Base-by-base conservation (phyloP, 441 rosid genomes). In the Brassica balearica region DNA sequence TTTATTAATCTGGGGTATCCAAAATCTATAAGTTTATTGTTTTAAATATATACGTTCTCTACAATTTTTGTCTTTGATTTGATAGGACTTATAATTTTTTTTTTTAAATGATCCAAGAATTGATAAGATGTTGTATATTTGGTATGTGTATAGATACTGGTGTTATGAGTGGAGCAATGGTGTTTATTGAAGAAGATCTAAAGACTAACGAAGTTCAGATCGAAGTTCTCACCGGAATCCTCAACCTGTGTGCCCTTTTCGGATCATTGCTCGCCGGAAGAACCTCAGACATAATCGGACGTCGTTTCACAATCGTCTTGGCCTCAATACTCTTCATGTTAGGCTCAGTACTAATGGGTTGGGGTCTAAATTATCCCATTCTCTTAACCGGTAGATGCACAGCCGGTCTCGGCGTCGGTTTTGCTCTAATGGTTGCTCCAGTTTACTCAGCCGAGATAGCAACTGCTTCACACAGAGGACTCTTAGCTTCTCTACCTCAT, bases 121-220 rank as follows among this genome's bases (percentile, higher is more conserved):
- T 17, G 17, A 17, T 17, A 17, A 17, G 17, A 17, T 17, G 17
- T 17, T 17, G 17, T 17, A 17, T 17, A 17, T 17, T 17, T 17
- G 17, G 17, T 17, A 7, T 22, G 3, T 36, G 3, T 74, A 15
- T 19, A 94, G 97, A 92, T 77, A 90, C 97, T 9, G 98, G 95
- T 10, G 96, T 92, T 4, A 94, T 94, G 97, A 94, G 98, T 38
- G 98, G 98, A 69, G 97, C 97, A 7, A 86, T 94, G 94, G 89
- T 92, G n/a, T 94, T 90, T 84, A 89, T 94, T 60, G 83, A 92
- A 85, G 94, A 94, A 43, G 98, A 94, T 9, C 82, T 94, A 6
- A 85, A 85, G 65, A 91, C 90, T 72, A 81, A 74, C 20, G 97
- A 91, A 15, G 83, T 82, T 1, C 82, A 89, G 72, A 87, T 92